Conservation (phyloP, 1,284 basidiomycete genomes). For the Tylopilus sp. region DNA sequence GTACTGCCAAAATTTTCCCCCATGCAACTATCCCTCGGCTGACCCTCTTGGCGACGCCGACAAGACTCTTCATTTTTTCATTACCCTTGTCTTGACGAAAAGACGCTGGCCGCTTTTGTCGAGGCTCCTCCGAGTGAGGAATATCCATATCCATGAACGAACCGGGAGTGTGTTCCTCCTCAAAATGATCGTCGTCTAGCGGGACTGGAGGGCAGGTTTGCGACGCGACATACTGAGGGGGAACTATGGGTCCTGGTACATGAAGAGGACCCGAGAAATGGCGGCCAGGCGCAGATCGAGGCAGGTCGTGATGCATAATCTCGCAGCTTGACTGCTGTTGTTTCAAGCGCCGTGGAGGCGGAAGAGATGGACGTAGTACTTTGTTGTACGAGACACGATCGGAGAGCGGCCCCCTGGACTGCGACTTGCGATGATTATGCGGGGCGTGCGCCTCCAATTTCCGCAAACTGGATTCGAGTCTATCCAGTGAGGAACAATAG, state of each 20-base stretch:
- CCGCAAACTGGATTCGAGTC: constrained; percentile 28
- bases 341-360: constrained; percentile 14
- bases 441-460: constrained; percentile 31
- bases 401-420: constrained; percentile 19
- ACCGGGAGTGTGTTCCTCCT: constrained; percentile 12
- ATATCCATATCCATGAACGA: constrained; percentile 37
- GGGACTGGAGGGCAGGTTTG: background rate
- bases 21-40: constrained; percentile 31
- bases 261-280: constrained; percentile 9
- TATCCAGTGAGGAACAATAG: constrained; percentile 32
- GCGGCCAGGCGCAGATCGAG: constrained; percentile 1
- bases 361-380: constrained; percentile 24
- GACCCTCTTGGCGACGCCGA: constrained; percentile 22
- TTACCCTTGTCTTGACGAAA: constrained; percentile 11
- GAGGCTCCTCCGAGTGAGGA: constrained; percentile 8
- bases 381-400: background rate
- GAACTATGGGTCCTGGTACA: constrained; percentile 1
- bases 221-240: background rate
- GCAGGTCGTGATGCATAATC: background rate
- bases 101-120: constrained; percentile 14
- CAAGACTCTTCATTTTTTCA: constrained; percentile 20
- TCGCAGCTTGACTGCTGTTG: constrained; percentile 15
- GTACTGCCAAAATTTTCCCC: constrained; percentile 29
- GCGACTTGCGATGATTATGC: constrained; percentile 25
- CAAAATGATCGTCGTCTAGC: constrained; percentile 1